Conservation (phyloP, 352 stramenopile species). For the Phytophthora cryptogea region DNA sequence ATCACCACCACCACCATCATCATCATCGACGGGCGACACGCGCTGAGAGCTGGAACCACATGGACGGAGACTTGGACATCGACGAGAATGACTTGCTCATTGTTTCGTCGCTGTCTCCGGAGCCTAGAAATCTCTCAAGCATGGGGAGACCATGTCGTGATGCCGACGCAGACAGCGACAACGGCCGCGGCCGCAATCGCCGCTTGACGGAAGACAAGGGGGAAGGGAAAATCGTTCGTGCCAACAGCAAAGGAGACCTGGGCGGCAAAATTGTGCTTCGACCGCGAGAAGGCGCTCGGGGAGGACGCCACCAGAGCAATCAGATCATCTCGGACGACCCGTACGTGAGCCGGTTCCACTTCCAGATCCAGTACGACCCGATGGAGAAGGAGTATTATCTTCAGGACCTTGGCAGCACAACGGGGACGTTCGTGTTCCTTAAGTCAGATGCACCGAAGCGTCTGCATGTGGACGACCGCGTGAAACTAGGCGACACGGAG, state of each 20-base stretch:
- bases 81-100: slow-evolving; percentile 77
- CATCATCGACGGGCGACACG: slow-evolving; percentile 15
- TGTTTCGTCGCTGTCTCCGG: slow-evolving; percentile 68
- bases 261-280: slow-evolving; percentile 66
- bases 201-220: slow-evolving; percentile 31
- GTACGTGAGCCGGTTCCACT: slow-evolving; percentile 84
- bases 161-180: slow-evolving; percentile 4
- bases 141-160: slow-evolving; percentile 4
- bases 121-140: slow-evolving; percentile 40
- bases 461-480: slow-evolving; percentile 66
- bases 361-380: slow-evolving; percentile 78
- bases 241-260: slow-evolving; percentile 22
- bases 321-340: slow-evolving; percentile 88
- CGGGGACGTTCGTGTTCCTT: slow-evolving; percentile 81
- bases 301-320: slow-evolving; percentile 79
- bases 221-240: slow-evolving; percentile 25
- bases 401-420: slow-evolving; percentile 79
- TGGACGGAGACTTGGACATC: slow-evolving; percentile 49
- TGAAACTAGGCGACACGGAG: slow-evolving; percentile 82
- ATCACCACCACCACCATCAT: slow-evolving; percentile 10
- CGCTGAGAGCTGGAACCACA: slow-evolving; percentile 21
- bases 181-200: slow-evolving; percentile 2
- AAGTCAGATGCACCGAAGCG: slow-evolving; percentile 74
- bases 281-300: slow-evolving; percentile 59
- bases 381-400: slow-evolving; percentile 88